Conservation (phyloP, 257 asterid genomes). For the Pogostemon cablin region DNA sequence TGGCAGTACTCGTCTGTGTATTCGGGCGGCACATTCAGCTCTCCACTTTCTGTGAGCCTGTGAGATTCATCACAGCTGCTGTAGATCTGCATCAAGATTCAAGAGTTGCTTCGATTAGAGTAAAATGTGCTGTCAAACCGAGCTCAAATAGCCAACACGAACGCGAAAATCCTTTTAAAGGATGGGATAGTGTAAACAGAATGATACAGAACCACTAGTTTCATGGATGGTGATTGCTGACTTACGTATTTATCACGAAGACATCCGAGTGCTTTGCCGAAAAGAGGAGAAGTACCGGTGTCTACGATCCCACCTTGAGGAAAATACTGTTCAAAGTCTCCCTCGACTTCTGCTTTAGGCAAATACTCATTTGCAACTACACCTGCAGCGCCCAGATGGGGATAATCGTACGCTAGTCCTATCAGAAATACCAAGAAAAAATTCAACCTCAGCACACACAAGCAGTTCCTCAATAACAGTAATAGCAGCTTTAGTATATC, state of each 20-base stretch:
- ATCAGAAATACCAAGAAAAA: constrained; percentile 27
- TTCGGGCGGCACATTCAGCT: constrained; percentile 63
- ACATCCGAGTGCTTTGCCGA: constrained; percentile 65
- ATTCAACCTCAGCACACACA: background rate
- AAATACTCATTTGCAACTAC: constrained; percentile 55
- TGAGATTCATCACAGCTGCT: constrained; percentile 61
- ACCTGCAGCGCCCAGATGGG: constrained; percentile 66
- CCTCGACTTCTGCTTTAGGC: constrained; percentile 58
- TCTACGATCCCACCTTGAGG: constrained; percentile 47
- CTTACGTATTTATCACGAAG: constrained; percentile 61
- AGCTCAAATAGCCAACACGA: background rate
- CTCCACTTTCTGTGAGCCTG: constrained; percentile 63
- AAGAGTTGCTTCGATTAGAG: background rate
- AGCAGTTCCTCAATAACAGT: background rate
- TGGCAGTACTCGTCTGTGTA: constrained; percentile 60
- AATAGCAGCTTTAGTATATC: constrained; percentile 15
- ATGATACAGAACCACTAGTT: background rate
- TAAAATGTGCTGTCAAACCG: background rate
- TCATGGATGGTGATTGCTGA: background rate
- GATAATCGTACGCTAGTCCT: constrained; percentile 52
- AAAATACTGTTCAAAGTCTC: constrained; percentile 33
- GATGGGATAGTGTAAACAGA: background rate
- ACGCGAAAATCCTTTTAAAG: background rate
- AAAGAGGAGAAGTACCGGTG: constrained; percentile 44
- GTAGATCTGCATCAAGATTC: constrained; percentile 53